phyloP scores from a whole-genome alignment of 768 basidiomycete genomes.

The Aureoboletus auriporus region DNA sequence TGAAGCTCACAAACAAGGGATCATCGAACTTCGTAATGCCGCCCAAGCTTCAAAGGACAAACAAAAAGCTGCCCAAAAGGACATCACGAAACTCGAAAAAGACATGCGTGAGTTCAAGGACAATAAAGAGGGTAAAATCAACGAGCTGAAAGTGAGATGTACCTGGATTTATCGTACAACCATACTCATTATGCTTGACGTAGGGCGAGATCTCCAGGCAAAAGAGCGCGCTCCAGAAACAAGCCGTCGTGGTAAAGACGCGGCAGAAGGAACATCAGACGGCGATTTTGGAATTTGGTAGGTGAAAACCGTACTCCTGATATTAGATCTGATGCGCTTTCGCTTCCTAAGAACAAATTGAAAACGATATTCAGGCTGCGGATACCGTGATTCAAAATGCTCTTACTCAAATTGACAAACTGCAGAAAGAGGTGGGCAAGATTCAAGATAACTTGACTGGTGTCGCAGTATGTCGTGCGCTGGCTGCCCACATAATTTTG shows the following conservation, averaged over 20 bases:
- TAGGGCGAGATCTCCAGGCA: slow-evolving; percentile 72
- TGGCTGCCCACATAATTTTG: neutral
- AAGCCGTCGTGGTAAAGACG: slow-evolving; percentile 76
- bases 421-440: slow-evolving; percentile 60
- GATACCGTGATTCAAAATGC: slow-evolving; percentile 29
- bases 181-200: neutral
- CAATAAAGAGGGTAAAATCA: slow-evolving; percentile 96
- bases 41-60: slow-evolving; percentile 69
- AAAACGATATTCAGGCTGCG: slow-evolving; percentile 25
- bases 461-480: slow-evolving; percentile 15
- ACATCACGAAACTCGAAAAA: slow-evolving; percentile 84
- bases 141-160: slow-evolving; percentile 75
- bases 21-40: slow-evolving; percentile 53
- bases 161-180: neutral
- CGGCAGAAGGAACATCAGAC: slow-evolving; percentile 90
- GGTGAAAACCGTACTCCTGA: slow-evolving; percentile 16
- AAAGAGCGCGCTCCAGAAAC: slow-evolving; percentile 77
- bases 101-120: slow-evolving; percentile 99
- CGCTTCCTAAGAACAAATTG: slow-evolving; percentile 23
- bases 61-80: slow-evolving; percentile 70
- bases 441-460: slow-evolving; percentile 45
- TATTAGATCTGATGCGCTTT: neutral
- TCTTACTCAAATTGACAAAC: slow-evolving; percentile 43
- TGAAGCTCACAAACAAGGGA: slow-evolving; percentile 61
- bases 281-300: slow-evolving; percentile 83